Conservation (phyloP, 768 basidiomycete species). For the Crassisporium funariophilum region DNA sequence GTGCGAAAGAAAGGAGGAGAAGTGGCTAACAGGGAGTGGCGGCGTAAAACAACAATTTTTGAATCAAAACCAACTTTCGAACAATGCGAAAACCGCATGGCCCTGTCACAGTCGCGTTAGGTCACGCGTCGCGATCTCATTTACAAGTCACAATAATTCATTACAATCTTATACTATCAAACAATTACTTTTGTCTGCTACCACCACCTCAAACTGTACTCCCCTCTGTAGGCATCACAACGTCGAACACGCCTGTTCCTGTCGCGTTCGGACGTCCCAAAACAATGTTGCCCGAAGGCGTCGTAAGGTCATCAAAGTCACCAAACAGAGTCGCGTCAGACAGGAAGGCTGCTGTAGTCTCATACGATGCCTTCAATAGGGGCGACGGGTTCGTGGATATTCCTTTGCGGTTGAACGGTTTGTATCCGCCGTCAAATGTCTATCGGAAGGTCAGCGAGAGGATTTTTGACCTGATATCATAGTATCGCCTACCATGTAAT, state of each 20-base stretch:
- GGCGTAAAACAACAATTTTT: conserved; percentile 16
- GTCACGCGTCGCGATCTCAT: conserved; percentile 28
- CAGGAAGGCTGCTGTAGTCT: conserved; percentile 92
- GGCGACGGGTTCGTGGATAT: conserved; percentile 94
- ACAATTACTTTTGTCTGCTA: conserved; percentile 17
- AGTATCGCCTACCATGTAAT: conserved; percentile 85
- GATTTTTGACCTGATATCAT: not conserved
- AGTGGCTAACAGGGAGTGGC: conserved; percentile 8
- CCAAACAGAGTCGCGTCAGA: conserved; percentile 94
- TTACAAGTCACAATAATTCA: conserved; percentile 7
- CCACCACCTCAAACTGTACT: conserved; percentile 9
- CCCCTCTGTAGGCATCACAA: conserved; percentile 57
- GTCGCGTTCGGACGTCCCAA: conserved; percentile 82
- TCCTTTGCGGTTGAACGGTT: conserved; percentile 96
- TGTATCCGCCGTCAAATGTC: conserved; percentile 98
- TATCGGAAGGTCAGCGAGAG: conserved; percentile 30
- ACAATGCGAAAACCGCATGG: conserved; percentile 28
- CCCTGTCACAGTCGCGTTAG: conserved; percentile 38
- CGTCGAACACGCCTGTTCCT: conserved; percentile 96
- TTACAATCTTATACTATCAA: conserved; percentile 16
- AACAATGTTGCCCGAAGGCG: conserved; percentile 91
- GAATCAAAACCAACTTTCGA: conserved; percentile 16
- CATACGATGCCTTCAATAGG: conserved; percentile 95
- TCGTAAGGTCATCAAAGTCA: conserved; percentile 91
- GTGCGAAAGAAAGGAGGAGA: conserved; percentile 13